These are phyloP conservation scores for Neltuma alba DNA, from an alignment of 306 rosid genomes.

Conservation along the genomic window DNA sequence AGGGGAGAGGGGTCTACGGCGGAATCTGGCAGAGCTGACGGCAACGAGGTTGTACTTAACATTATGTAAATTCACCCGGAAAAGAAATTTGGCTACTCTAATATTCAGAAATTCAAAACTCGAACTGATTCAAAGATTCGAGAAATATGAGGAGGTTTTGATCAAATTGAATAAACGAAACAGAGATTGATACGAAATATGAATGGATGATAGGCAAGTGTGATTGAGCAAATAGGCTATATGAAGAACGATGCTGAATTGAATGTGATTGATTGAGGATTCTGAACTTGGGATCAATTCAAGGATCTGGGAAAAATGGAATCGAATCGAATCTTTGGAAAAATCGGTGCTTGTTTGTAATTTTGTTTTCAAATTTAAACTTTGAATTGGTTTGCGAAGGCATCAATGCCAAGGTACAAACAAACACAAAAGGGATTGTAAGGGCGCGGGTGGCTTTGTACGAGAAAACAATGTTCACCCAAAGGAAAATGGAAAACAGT, in stretches of 20 bases:
- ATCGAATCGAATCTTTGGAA: background rate
- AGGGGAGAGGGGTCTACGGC: constrained; percentile 63
- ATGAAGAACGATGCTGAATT: background rate
- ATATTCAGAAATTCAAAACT: background rate
- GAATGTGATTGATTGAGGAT: background rate
- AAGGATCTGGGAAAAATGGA: background rate
- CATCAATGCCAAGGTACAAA: background rate
- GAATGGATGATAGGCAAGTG: background rate
- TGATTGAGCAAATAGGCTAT: background rate
- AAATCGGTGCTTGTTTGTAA: background rate
- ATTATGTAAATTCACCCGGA: constrained; percentile 22
- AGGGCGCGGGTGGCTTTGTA: background rate
- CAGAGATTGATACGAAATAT: background rate
- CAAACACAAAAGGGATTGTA: background rate
- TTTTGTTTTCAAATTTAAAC: background rate
- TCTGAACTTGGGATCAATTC: background rate
- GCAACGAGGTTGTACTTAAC: constrained; percentile 43
- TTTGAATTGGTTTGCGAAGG: background rate
- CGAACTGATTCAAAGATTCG: background rate
- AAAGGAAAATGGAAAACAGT: background rate
- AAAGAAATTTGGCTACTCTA: background rate
- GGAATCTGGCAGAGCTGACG: constrained; percentile 40
- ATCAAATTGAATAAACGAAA: background rate
- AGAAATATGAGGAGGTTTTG: background rate
- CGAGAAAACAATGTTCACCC: background rate